These are phyloP conservation scores for Wickerhamomyces hampshirensis DNA, from an alignment of 805 yeast species.

Conservation along the genomic window DNA sequence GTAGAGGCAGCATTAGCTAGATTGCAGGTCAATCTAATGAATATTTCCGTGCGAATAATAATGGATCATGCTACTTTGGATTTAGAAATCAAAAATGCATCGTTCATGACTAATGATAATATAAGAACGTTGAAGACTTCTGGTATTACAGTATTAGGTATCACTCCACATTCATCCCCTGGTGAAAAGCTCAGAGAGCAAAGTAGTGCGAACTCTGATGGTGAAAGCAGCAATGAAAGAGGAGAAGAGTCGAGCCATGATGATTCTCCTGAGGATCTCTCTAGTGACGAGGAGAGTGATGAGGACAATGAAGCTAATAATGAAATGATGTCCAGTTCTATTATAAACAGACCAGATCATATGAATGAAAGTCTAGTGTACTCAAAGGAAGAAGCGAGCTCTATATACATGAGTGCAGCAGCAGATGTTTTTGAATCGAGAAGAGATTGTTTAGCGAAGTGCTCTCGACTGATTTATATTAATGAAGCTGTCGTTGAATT, in stretches of 20 bases:
- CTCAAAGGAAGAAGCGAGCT: slow-evolving; percentile 63
- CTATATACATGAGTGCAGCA: slow-evolving; percentile 80
- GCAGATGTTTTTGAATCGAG: slow-evolving; percentile 39
- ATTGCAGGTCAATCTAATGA: slow-evolving; percentile 44
- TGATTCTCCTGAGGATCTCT: slow-evolving; percentile 17
- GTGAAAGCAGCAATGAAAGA: slow-evolving; percentile 1
- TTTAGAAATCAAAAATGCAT: slow-evolving; percentile 28
- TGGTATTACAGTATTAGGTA: slow-evolving; percentile 36
- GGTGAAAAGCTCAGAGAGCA: slow-evolving; percentile 10
- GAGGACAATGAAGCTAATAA: slow-evolving; percentile 24
- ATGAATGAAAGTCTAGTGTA: slow-evolving; percentile 55
- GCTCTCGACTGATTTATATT: slow-evolving; percentile 18
- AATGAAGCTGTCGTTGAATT: slow-evolving; percentile 39
- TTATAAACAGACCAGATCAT: slow-evolving; percentile 17
- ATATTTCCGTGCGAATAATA: slow-evolving; percentile 44
- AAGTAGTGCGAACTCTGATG: background rate
- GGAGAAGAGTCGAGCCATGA: slow-evolving; percentile 17
- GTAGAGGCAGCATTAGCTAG: slow-evolving; percentile 64
- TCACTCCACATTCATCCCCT: slow-evolving; percentile 34
- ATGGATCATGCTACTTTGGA: slow-evolving; percentile 39
- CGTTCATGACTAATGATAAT: slow-evolving; percentile 41
- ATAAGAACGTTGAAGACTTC: slow-evolving; percentile 34
- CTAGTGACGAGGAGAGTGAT: slow-evolving; percentile 17
- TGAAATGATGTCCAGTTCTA: slow-evolving; percentile 28
- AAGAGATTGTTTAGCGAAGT: slow-evolving; percentile 8